phyloP scores from a whole-genome alignment of 2,329 filamentous ascomycete genomes.

The Trichoderma sp. region DNA sequence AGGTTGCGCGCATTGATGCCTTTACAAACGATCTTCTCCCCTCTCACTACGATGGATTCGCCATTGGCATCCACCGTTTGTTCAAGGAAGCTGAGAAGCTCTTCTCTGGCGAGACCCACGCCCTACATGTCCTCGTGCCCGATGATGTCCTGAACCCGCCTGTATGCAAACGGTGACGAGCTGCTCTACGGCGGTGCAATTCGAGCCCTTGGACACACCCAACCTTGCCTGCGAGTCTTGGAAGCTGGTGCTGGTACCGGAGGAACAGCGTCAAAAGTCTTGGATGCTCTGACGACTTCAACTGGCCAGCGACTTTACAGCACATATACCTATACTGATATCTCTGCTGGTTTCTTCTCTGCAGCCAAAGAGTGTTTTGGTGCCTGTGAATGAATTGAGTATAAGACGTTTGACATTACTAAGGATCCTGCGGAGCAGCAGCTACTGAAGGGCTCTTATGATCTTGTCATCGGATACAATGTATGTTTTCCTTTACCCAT shows the following conservation, averaged over 20 bases:
- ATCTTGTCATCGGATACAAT: slow-evolving; percentile 16
- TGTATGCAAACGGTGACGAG: slow-evolving; percentile 18
- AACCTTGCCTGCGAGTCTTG: slow-evolving; percentile 38
- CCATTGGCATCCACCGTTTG: slow-evolving; percentile 6
- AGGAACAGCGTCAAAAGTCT: slow-evolving; percentile 22
- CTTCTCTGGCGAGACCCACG: slow-evolving; percentile 25
- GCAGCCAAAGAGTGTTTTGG: slow-evolving; percentile 38
- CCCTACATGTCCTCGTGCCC: slow-evolving; percentile 26
- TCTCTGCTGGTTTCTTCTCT: slow-evolving; percentile 38
- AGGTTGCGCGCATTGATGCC: slow-evolving; percentile 19
- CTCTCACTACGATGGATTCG: not conserved
- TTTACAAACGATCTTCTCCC: not conserved
- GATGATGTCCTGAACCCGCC: slow-evolving; percentile 25
- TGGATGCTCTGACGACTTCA: not conserved
- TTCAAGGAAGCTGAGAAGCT: slow-evolving; percentile 18
- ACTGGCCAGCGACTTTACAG: slow-evolving; percentile 5
- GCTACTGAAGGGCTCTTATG: not conserved
- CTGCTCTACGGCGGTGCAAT: slow-evolving; percentile 17
- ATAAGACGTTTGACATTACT: slow-evolving; percentile 16
- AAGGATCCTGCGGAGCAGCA: slow-evolving; percentile 2
- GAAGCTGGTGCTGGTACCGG: slow-evolving; percentile 50
- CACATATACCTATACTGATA: slow-evolving; percentile 41
- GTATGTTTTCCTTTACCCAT: slow-evolving; percentile 26
- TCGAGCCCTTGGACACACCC: not conserved
- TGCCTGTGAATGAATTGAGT: slow-evolving; percentile 30